Percentiles rank a stretch among this genome's conserved stretches.
These are phyloP conservation scores for Penicillium sp. DNA, from an alignment of 2,329 filamentous ascomycete genomes.

Conservation along the genomic window DNA sequence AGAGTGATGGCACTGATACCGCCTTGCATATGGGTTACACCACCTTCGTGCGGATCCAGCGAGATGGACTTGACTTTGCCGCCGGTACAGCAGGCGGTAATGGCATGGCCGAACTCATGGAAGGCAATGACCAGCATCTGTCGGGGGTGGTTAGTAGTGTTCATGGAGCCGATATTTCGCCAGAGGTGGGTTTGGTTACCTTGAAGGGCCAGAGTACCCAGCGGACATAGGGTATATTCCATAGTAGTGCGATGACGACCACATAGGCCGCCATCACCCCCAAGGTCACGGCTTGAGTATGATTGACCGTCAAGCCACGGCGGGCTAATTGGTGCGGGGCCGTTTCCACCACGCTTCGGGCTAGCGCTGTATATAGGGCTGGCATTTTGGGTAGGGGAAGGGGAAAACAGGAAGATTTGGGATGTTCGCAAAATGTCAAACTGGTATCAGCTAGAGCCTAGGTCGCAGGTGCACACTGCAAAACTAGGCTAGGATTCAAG, in stretches of 20 bases:
- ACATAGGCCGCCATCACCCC: conserved; percentile 69
- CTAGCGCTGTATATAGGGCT: conserved; percentile 25
- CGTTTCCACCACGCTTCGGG: conserved; percentile 21
- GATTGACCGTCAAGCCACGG: conserved; percentile 59
- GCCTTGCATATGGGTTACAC: conserved; percentile 72
- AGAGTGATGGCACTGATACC: conserved; percentile 67
- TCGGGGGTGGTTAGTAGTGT: conserved; percentile 4
- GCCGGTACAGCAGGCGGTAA: conserved; percentile 68
- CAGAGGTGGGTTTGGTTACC: conserved; percentile 45
- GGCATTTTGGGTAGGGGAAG: conserved; percentile 32
- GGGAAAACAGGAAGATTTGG: background rate
- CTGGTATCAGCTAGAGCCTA: conserved; percentile 24
- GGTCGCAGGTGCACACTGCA: background rate
- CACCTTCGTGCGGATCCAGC: conserved; percentile 71
- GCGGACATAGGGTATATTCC: conserved; percentile 74
- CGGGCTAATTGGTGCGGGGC: conserved; percentile 39
- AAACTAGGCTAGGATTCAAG: background rate
- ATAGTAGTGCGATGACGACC: conserved; percentile 69
- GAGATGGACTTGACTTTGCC: conserved; percentile 70
- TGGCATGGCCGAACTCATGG: conserved; percentile 73
- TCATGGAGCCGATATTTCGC: background rate
- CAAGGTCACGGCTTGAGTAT: conserved; percentile 67
- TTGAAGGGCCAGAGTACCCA: conserved; percentile 79
- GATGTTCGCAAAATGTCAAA: background rate
- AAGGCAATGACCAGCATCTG: conserved; percentile 81